Evolutionary conservation across 495 filamentous ascomycete genomes (phyloP), one percentile per base, ranked within the genome.

Genomic region (Penicillium arizonense): DNA sequence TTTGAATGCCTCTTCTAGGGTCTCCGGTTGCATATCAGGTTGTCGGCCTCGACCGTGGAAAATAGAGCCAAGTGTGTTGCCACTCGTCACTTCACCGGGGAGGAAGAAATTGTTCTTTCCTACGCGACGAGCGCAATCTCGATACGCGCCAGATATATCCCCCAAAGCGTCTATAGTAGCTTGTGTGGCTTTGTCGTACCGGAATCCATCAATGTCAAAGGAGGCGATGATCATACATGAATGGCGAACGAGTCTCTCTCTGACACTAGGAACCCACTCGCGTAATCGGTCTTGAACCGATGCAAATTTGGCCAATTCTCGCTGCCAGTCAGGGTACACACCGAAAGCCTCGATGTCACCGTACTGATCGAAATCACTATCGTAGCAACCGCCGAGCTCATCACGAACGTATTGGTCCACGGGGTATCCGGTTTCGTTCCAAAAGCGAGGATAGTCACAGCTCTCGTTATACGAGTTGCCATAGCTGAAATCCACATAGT

Each of bases 221-320:
- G 77, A 80, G 18, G 68, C 63, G 40, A 89, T 84, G 1, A 82
- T 71, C 66, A 87, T 82, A 63, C 86, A 89, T 5, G 85, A 85
- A 50, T 89, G 87, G 24, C 74, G 78, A 38, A 80, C 74, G 26
- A 90, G 64, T 39, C 82, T 80, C 33, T 80, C 72, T 21, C 74
- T 64, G 3, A 89, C 87, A 32, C 74, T 73, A 3, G 84, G 82
- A 10, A 78, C 59, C 87, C 87, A 90, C 56, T 88, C 87, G 26
- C 87, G 82, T 9, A 90, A 73, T 52, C 87, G 84, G 59, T 90
- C 87, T 64, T 90, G 87, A 4, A 89, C 87, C 33, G 80, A 87
- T 28, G 85, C 84, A 62, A 89, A 89, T 57, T 89, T 89, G 12
- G 86, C 79, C 38, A 90, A 71, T 66, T 89, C 79, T 58, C 78